Base-by-base conservation (phyloP, 768 basidiomycete species). In the Russula ochroleuca region DNA sequence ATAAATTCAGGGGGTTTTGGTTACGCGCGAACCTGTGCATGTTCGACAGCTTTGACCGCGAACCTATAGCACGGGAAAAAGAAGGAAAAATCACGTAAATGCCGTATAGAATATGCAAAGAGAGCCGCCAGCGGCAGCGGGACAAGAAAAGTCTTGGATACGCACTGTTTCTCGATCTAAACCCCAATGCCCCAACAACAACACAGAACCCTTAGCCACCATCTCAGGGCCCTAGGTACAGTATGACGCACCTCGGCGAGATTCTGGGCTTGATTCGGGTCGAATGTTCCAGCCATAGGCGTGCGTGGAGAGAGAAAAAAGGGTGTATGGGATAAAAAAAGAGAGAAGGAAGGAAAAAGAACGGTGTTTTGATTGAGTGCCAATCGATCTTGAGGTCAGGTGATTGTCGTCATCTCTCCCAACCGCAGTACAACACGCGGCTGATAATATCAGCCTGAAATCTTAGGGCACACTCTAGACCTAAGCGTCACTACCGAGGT, bases 101-200 rank as follows among this genome's bases (percentile, higher is more conserved):
- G n/a, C 21, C 45, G 45, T 13, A 11, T 5, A 47, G 11, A 21
- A 13, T 47, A 3, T 43, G 13, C 48, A 28, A 49, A 25, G 11
- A 53, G n/a, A 7, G 17, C 17, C 50, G 23, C 48, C 25, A 23
- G 51, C 14, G 9, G 28, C 25, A 17, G 28, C 50, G 48, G 48
- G 23, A 25, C 15, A 49, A n/a, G 17, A 28, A 31, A 19, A 11
- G 17, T 19, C 28, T 28, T 17, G 28, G 35, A 19, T 43, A 80
- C 89, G 75, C 72, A 94, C 88, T 97, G 94, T 82, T 94, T 95
- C 79, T 98, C 96, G 66, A 99, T 96, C 92, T 94, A 21, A 77
- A 37, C 13, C 25, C 43, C n/a, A n/a, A n/a, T n/a, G n/a, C n/a
- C 23, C 14, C 19, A 35, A 31, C 53, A 50, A 48, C 56, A 28